A percentile compares a stretch with the other conserved stretches of the same genome.
These are phyloP conservation scores for Toxoplasma gondii DNA, from an alignment of 169 alveolate species.

Conservation along the genomic window DNA sequence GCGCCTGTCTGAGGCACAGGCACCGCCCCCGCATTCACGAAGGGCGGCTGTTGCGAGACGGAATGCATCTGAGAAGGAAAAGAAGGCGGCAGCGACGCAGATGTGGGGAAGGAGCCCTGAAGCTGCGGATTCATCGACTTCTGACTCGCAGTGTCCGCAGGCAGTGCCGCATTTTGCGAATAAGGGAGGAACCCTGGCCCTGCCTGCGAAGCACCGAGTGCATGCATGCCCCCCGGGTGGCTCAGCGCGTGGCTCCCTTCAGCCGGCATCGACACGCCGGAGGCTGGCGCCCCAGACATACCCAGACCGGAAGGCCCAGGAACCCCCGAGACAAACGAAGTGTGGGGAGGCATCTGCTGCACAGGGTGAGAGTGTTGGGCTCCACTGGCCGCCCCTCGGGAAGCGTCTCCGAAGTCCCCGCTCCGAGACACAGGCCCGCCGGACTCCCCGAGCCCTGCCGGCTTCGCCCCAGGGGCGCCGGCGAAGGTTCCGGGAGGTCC, in stretches of 20 bases:
- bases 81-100: neutral
- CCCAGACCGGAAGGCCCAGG: too few relatives aligned
- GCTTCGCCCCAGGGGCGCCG: neutral
- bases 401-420: neutral
- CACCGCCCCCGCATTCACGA: neutral
- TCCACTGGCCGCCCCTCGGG: neutral
- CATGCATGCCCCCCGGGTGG: neutral
- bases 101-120: neutral
- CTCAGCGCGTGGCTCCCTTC: neutral
- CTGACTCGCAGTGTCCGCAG: neutral
- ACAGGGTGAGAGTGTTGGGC: neutral
- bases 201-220: neutral
- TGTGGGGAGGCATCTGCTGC: neutral
- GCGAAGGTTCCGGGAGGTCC: neutral
- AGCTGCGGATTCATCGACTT: neutral
- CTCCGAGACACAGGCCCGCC: neutral
- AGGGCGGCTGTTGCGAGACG: neutral
- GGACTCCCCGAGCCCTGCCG: neutral
- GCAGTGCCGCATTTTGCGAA: neutral
- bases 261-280: neutral
- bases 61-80: neutral
- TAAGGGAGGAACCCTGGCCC: neutral
- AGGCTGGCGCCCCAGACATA: neutral
- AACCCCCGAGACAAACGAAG: neutral
- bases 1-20: neutral